A percentile compares a stretch with the other conserved stretches of the same genome.
These are phyloP conservation scores for Lyophyllum atratum DNA, from an alignment of 768 basidiomycete species.

Conservation along the genomic window DNA sequence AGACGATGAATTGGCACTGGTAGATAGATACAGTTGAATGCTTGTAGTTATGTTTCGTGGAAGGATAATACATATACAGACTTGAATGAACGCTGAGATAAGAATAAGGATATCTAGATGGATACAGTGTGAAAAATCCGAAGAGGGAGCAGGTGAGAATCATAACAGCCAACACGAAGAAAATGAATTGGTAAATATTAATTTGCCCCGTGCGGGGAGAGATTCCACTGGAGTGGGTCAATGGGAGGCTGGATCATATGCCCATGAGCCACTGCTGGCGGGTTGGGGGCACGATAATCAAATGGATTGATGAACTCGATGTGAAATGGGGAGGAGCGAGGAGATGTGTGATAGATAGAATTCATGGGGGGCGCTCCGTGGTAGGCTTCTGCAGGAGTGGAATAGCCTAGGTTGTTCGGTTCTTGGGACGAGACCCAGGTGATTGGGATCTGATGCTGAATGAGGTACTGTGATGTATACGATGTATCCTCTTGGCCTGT, in stretches of 20 bases:
- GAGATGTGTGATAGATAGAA: not conserved
- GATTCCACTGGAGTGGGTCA: slow-evolving; percentile 18
- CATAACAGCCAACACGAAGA: not conserved
- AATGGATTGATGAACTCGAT: slow-evolving; percentile 7
- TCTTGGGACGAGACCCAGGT: not conserved
- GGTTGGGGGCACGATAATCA: slow-evolving; percentile 1
- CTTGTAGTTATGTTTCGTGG: not conserved
- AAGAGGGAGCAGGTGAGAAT: not conserved
- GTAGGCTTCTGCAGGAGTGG: not conserved
- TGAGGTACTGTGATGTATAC: slow-evolving; percentile 6
- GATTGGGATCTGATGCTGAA: not conserved
- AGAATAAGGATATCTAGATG: slow-evolving; percentile 15
- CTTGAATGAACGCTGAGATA: slow-evolving; percentile 1
- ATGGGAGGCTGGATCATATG: not conserved
- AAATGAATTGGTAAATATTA: not conserved
- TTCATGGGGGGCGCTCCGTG: not conserved
- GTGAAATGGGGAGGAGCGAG: slow-evolving; percentile 7
- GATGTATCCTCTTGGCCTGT: not conserved
- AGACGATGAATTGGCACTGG: not conserved
- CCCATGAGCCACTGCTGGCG: not conserved
- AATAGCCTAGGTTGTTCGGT: slow-evolving; percentile 1
- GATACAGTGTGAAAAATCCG: slow-evolving; percentile 10
- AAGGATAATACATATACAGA: slow-evolving; percentile 7
- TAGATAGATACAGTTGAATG: not conserved
- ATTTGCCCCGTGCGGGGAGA: slow-evolving; percentile 1